These are phyloP conservation scores for Pinus taeda DNA, from an alignment of 75 land plant species.

Conservation along the genomic window DNA sequence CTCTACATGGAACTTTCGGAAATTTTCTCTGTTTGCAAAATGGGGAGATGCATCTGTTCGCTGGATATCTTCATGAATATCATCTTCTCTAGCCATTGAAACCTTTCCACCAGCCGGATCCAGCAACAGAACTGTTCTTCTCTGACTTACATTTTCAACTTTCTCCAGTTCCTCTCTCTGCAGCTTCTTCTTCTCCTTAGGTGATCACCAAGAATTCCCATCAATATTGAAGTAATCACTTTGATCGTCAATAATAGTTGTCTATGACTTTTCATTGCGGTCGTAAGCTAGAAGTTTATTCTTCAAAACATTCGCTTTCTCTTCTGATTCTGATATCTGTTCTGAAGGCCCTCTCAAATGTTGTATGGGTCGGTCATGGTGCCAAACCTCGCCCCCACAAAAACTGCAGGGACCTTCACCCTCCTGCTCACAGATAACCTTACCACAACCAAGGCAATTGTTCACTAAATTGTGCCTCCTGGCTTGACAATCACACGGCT, in stretches of 20 bases:
- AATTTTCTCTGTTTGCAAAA: no score
- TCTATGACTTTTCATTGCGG: constrained; percentile 69
- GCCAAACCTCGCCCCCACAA: constrained; percentile 76
- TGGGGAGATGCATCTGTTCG: no score
- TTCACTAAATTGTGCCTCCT: constrained; percentile 75
- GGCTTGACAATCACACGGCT: constrained; percentile 89
- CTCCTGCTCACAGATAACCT: constrained; percentile 92
- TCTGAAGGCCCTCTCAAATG: neutral
- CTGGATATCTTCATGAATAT: no score
- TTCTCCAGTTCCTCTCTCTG: neutral
- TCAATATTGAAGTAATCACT: constrained; percentile 87
- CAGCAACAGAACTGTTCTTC: neutral
- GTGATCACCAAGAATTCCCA: constrained; percentile 77
- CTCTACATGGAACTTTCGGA: no score
- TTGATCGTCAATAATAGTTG: constrained; percentile 94
- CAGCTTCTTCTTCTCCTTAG: constrained; percentile 32
- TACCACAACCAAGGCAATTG: constrained; percentile 92
- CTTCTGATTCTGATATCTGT: constrained; percentile 29
- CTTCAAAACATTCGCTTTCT: constrained; percentile 75
- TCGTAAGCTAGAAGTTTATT: constrained; percentile 87
- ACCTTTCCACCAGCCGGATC: neutral
- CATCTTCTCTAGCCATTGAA: no score
- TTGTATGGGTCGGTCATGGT: neutral
- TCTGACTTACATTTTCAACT: neutral
- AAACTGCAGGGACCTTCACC: constrained; percentile 92